phyloP scores from a whole-genome alignment of 2,329 filamentous ascomycete genomes.

The Monilinia aucupariae region DNA sequence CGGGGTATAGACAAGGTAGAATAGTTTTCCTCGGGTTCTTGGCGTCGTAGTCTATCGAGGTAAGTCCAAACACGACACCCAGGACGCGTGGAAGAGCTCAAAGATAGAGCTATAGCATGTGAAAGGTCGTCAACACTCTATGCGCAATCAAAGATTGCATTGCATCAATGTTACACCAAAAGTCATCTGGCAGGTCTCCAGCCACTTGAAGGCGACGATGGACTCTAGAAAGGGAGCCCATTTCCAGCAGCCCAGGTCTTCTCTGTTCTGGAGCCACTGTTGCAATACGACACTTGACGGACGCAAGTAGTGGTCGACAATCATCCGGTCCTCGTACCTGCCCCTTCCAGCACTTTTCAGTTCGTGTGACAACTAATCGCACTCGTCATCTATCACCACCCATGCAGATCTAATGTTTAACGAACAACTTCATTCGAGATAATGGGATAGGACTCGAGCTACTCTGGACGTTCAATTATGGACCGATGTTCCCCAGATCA shows the following conservation, averaged over 20 bases:
- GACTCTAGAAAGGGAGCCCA: neutral
- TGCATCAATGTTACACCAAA: neutral
- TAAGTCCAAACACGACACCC: neutral
- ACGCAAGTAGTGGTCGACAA: neutral
- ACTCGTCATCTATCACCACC: neutral
- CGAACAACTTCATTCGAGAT: neutral
- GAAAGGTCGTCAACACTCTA: neutral
- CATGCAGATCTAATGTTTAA: neutral
- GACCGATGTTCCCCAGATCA: neutral
- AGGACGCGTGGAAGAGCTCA: neutral
- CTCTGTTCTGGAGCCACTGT: neutral
- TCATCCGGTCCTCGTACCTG: slow-evolving; percentile 3
- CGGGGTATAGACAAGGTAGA: neutral
- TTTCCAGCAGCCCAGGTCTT: slow-evolving; percentile 1
- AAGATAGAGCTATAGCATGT: neutral
- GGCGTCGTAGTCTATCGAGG: neutral
- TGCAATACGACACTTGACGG: neutral
- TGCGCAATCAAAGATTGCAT: neutral
- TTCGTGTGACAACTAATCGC: slow-evolving; percentile 1
- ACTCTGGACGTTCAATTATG: neutral
- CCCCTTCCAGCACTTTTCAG: neutral
- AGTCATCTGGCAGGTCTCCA: neutral
- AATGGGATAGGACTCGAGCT: neutral
- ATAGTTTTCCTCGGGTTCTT: neutral
- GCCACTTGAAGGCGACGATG: neutral